Evolutionary conservation across 2,329 filamentous ascomycete genomes (phyloP), one percentile per base, ranked within the genome.

Genomic region (Coniochaeta sp.): DNA sequence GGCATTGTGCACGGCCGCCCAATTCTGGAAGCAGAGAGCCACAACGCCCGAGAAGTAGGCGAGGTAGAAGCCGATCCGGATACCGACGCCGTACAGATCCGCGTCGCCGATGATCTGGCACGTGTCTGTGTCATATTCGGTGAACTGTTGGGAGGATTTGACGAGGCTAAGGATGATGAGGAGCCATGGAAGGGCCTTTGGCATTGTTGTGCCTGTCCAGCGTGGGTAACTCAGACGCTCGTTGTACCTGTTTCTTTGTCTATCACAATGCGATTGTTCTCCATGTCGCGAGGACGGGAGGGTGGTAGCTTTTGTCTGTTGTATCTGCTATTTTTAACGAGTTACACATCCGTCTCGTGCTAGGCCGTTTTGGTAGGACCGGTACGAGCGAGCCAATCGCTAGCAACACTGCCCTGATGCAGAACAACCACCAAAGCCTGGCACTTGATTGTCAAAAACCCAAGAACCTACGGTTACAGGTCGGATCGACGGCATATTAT

Each of bases 31-130:
- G 44, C 44, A 26, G 22, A 50, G 19, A 22, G 44, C 44, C 19
- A 7, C 2, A 1, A 50, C 22, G 44, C 54, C 28, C 12, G 38
- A 40, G 28, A 61, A 34, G 19, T 19, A 43, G 56, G 31, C 56
- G 36, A 60, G 59, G 34, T 61, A 61, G 57, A 47, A 56, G 33
- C 56, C 60, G 14, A 61, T 11, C 3, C 60, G 60, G 28, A 61
- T 38, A 22, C 60, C 60, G 57, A 61, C 36, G 56, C 60, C 60
- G 26, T 61, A 61, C 3, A 61, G 38, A 24, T 61, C 60, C 8
- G 56, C 12, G 57, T 61, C 57, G 56, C 60, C 60, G 31, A 44
- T 47, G 7, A 60, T 60, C 22, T 50, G 24, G 54, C 59, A 58
- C n/a, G 59, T 26, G 3, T 50, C 19, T 2, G 44, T 19, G 8